Percentiles rank a stretch among this genome's conserved stretches.
phyloP scores from a whole-genome alignment of 208 protist species.

The Acanthamoeba healyi region DNA sequence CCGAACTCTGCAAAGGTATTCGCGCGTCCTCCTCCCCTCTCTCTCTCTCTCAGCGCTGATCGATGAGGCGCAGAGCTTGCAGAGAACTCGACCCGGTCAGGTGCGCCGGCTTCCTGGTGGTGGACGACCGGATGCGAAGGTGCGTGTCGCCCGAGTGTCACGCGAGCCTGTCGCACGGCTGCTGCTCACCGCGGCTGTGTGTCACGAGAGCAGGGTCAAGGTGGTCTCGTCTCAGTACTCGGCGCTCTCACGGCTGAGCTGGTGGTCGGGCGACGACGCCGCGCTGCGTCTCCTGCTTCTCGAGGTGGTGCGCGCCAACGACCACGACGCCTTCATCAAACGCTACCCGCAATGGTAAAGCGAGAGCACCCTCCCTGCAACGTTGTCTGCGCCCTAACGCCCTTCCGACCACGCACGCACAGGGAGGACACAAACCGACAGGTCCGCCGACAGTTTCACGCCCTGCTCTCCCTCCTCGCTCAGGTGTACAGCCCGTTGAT shows the following conservation, averaged over 20 bases:
- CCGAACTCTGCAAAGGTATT: background rate
- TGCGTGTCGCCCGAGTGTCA: too few species aligned
- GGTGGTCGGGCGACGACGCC: conserved; percentile 40
- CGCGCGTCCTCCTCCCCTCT: background rate
- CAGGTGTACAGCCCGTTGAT: background rate
- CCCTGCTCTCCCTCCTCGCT: background rate
- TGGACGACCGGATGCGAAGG: background rate
- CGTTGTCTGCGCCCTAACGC: background rate
- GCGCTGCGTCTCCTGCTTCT: conserved; percentile 7
- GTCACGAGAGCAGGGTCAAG: background rate
- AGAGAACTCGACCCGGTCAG: background rate
- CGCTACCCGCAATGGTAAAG: conserved; percentile 31
- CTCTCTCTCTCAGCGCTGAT: background rate
- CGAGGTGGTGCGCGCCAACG: background rate
- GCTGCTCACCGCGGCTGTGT: background rate
- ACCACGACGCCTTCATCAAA: conserved; percentile 10
- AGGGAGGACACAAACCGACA: background rate
- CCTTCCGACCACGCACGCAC: background rate
- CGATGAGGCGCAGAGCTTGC: background rate
- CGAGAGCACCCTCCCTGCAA: too few species aligned
- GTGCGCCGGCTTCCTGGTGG: conserved; percentile 30
- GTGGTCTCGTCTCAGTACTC: conserved; percentile 12
- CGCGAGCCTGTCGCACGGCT: too few species aligned
- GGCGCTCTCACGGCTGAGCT: conserved; percentile 3
- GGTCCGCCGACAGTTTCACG: background rate